phyloP scores from a whole-genome alignment of 2,329 filamentous ascomycete species.

The Diaporthe vexans region DNA sequence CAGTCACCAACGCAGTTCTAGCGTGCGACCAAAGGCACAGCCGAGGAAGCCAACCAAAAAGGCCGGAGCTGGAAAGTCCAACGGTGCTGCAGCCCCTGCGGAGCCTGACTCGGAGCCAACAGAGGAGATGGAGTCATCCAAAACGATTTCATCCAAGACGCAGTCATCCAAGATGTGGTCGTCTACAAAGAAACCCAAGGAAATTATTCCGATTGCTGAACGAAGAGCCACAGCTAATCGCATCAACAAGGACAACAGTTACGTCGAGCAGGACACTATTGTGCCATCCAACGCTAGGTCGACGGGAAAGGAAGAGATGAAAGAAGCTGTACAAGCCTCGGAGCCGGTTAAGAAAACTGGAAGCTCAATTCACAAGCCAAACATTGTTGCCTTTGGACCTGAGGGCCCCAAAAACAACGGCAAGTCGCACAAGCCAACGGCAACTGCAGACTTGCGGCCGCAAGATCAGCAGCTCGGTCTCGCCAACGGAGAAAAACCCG shows the following conservation, averaged over 20 bases:
- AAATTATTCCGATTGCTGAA: background rate
- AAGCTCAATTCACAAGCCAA: background rate
- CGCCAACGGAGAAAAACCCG: no score
- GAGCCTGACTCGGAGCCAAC: background rate
- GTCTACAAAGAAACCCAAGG: background rate
- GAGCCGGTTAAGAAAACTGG: background rate
- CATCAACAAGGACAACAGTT: background rate
- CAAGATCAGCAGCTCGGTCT: background rate
- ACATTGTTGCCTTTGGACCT: background rate
- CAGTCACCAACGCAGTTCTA: accelerated
- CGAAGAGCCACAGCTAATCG: no score
- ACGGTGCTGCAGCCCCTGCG: background rate
- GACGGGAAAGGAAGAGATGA: no score
- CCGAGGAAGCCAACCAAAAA: background rate
- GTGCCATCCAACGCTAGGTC: background rate
- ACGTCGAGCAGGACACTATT: background rate
- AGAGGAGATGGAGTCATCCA: background rate
- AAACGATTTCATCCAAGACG: no score
- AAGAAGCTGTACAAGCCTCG: background rate
- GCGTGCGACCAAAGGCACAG: background rate
- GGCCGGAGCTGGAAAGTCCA: background rate
- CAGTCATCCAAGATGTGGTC: no score
- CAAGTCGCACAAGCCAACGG: background rate
- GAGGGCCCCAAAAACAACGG: background rate
- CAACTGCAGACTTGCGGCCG: background rate